Conservation (phyloP, 1,139 yeast genomes). For the Pichia cactophila region DNA sequence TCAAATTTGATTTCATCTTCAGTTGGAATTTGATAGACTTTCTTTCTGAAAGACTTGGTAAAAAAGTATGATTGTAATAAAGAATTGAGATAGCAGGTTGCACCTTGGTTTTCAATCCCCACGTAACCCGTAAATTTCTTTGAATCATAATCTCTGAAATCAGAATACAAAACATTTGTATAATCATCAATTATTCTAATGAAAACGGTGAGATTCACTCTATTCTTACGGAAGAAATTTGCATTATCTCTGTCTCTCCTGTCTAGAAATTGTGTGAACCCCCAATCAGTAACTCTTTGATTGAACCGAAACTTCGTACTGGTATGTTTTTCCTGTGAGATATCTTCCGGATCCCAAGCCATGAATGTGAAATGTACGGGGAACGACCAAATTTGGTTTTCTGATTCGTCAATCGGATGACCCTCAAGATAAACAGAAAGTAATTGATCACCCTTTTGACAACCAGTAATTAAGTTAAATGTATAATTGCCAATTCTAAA, state of each 20-base stretch:
- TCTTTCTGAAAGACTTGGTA: conserved; percentile 72
- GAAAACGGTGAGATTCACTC: conserved; percentile 66
- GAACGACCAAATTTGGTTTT: conserved; percentile 54
- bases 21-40: conserved; percentile 88
- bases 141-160: conserved; percentile 77
- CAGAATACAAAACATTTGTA: conserved; percentile 93
- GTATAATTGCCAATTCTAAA: conserved; percentile 46
- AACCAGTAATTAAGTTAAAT: conserved; percentile 10
- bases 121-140: conserved; percentile 83
- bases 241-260: conserved; percentile 39
- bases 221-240: conserved; percentile 41
- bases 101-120: conserved; percentile 94
- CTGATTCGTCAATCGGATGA: conserved; percentile 32
- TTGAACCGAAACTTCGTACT: conserved; percentile 78
- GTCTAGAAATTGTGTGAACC: conserved; percentile 74
- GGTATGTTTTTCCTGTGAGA: conserved; percentile 51
- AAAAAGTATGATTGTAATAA: conserved; percentile 83
- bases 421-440: conserved; percentile 62
- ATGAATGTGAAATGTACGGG: conserved; percentile 90
- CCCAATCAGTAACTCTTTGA: conserved; percentile 86
- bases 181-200: conserved; percentile 77
- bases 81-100: conserved; percentile 93
- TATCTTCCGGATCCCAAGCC: conserved; percentile 74
- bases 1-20: conserved; percentile 34
- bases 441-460: conserved; percentile 19